Evolutionary conservation across 176 grass and related monocot species (phyloP).

Genomic region (Sorghum bicolor): Sorghum_bicolor_NCBIv3 NC_012878.2:51785001-51785500

Average conservation of each 20-base stretch:
- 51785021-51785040: not conserved
- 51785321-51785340: constrained; percentile 99
- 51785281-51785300: constrained; percentile 82
- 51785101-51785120: constrained; percentile 92
- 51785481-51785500: not conserved
- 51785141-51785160: constrained; percentile 97
- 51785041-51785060: constrained; percentile 17
- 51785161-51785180: constrained; percentile 77
- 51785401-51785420: constrained; percentile 1
- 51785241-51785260: constrained; percentile 95
- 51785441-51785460: not conserved
- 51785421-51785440: not conserved
- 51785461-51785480: not conserved
- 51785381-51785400: not conserved
- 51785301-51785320: constrained; percentile 99
- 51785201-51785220: constrained; percentile 69
- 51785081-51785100: constrained; percentile 71
- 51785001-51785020: not conserved
- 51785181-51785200: constrained; percentile 96
- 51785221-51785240: constrained; percentile 89
- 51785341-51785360: constrained; percentile 23
- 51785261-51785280: constrained; percentile 90
- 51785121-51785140: constrained; percentile 98
- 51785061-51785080: constrained; percentile 92
- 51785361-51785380: not conserved